Conservation (phyloP, 768 basidiomycete genomes). For the Amanita pseudoporphyria region DNA sequence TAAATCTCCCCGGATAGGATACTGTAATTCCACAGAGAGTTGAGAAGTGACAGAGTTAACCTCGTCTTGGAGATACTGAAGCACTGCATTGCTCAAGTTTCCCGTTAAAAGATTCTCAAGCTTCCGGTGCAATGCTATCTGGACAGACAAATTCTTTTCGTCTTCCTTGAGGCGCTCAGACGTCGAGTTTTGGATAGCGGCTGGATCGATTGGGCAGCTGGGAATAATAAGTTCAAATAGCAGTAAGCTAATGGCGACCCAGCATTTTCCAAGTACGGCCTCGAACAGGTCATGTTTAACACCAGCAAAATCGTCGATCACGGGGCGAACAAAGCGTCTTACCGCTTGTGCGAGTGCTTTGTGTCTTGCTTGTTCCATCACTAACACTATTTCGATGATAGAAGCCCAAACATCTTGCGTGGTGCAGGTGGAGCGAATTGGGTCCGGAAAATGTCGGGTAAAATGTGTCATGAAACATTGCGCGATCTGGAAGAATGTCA, state of each 20-base stretch:
- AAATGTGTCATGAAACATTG: not conserved
- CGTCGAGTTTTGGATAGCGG: constrained; percentile 45
- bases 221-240: constrained; percentile 73
- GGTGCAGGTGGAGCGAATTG: not conserved
- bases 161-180: constrained; percentile 35
- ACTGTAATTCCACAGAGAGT: constrained; percentile 16
- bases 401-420: not conserved
- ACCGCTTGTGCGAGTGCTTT: constrained; percentile 25
- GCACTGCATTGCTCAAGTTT: constrained; percentile 38
- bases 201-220: constrained; percentile 80
- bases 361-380: constrained; percentile 24
- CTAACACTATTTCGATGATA: constrained; percentile 10
- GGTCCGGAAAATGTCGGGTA: not conserved
- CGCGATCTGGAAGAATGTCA: not conserved
- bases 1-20: constrained; percentile 30
- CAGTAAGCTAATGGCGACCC: constrained; percentile 50
- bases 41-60: constrained; percentile 21
- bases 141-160: constrained; percentile 28
- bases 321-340: constrained; percentile 19
- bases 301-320: constrained; percentile 1
- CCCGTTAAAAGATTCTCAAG: constrained; percentile 52
- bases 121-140: constrained; percentile 42
- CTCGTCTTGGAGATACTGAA: constrained; percentile 32
- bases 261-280: constrained; percentile 27
- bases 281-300: constrained; percentile 7